Evolutionary conservation across 305 asterid species (phyloP).

Genomic region (Plantago lanceolata): DNA sequence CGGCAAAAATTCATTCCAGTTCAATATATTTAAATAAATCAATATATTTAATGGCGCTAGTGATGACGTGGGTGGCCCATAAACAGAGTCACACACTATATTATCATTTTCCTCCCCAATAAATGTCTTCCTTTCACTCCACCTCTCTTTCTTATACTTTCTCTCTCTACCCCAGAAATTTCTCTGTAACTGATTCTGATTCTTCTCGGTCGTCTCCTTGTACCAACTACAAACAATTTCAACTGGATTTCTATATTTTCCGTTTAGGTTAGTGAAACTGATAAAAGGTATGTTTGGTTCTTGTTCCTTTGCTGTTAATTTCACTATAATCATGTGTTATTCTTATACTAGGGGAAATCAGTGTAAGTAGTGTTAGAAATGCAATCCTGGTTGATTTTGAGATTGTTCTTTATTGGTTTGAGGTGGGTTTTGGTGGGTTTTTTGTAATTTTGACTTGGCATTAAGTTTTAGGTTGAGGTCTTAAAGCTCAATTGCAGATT

Average conservation of each 20-base stretch:
- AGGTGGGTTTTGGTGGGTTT: background rate
- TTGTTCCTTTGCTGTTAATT: too few relatives aligned
- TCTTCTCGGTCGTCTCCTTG: slow-evolving; percentile 20
- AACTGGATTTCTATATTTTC: background rate
- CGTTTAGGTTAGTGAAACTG: slow-evolving; percentile 3
- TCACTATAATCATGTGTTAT: too few relatives aligned
- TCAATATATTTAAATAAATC: slow-evolving; percentile 21
- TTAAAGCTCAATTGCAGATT: background rate
- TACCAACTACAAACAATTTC: background rate
- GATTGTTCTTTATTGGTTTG: background rate
- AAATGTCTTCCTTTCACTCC: slow-evolving; percentile 26
- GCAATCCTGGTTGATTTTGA: too few relatives aligned
- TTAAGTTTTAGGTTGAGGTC: background rate
- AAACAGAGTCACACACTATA: too few relatives aligned
- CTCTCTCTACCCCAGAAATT: slow-evolving; percentile 19
- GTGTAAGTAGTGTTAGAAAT: too few relatives aligned
- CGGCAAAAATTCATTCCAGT: slow-evolving; percentile 40
- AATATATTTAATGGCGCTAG: slow-evolving; percentile 30
- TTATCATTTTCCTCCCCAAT: slow-evolving; percentile 28
- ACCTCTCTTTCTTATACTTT: slow-evolving; percentile 20
- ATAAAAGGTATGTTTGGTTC: slow-evolving; percentile 25
- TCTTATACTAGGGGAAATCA: too few relatives aligned
- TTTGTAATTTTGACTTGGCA: background rate
- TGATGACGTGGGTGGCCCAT: too few relatives aligned
- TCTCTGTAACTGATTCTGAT: slow-evolving; percentile 25